Evolutionary conservation across 768 basidiomycete genomes (phyloP), one percentile per base, ranked within the genome.

Genomic region (Suillus luteus): DNA sequence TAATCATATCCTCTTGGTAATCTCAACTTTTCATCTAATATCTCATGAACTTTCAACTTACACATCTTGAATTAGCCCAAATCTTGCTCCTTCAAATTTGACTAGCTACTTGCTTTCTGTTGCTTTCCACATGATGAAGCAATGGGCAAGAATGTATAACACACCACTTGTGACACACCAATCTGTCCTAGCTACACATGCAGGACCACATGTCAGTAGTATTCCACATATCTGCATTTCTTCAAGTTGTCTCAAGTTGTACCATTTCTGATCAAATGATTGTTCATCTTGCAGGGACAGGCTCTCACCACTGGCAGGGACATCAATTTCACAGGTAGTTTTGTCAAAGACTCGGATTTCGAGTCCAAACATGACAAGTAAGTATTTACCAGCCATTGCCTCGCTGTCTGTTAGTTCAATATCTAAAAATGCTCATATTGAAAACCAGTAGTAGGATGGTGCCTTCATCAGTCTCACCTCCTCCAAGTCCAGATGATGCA

Each of bases 101-200:
- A 17, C 19, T 17, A 40, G 9, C 11, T 22, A 57, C 27, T 27
- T 27, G 38, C 38, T 58, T 52, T 41, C 38, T 41, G 17, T 58
- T 40, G 38, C 38, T 40, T 27, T 57, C 54, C n/a, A 40, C 10
- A 57, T 40, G 15, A 58, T 58, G 52, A 54, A 54, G 10, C 52
- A 33, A 33, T 58, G 38, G 38, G 17, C 55, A 58, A 40, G 22
- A 17, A 24, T 38, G 17, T 19, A 54, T 54, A 19, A 33, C 31
- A 54, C 19, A 24, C 37, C 22, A 15, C 38, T 58, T 40, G 27
- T 27, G 24, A 40, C 38, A 17, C 55, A 57, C 55, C 38, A 38
- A 40, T 24, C 5, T n/a, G 22, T 27, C 27, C 27, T 38, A 57
- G 22, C 40, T 27, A 19, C 38, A 58, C 38, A 57, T 57, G 22